These are phyloP conservation scores for Xerocomus amazonicus DNA, from an alignment of 1,284 basidiomycete genomes.

Conservation along the genomic window DNA sequence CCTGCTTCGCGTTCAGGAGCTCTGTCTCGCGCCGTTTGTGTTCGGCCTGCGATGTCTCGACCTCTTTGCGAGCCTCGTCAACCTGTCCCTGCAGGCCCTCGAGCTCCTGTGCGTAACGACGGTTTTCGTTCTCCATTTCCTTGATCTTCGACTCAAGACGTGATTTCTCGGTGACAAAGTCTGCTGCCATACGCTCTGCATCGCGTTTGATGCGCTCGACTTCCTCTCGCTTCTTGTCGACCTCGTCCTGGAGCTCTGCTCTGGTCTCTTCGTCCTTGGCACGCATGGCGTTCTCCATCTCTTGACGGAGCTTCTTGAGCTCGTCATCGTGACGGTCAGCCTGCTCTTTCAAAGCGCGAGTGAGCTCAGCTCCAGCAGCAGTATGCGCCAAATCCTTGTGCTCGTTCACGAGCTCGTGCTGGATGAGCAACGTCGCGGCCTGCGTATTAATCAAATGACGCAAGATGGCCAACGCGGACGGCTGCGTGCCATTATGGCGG, in stretches of 20 bases:
- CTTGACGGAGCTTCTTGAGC: slow-evolving; percentile 34
- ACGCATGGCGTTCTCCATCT: slow-evolving; percentile 36
- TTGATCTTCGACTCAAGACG: slow-evolving; percentile 30
- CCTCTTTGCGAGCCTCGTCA: slow-evolving; percentile 25
- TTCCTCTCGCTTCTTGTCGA: slow-evolving; percentile 33
- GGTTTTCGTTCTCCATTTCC: slow-evolving; percentile 29
- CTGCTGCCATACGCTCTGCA: slow-evolving; percentile 30
- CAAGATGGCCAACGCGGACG: slow-evolving; percentile 32
- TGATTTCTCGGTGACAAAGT: slow-evolving; percentile 34
- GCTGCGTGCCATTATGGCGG: slow-evolving; percentile 33
- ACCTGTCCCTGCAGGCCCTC: slow-evolving; percentile 31
- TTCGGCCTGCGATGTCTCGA: slow-evolving; percentile 29
- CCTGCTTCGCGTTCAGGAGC: slow-evolving; percentile 21
- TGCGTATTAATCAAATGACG: slow-evolving; percentile 31
- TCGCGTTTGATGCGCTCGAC: slow-evolving; percentile 30
- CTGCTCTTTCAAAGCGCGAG: slow-evolving; percentile 36
- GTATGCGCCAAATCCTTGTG: slow-evolving; percentile 38
- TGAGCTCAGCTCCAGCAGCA: slow-evolving; percentile 39
- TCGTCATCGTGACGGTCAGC: slow-evolving; percentile 35
- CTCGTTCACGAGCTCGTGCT: slow-evolving; percentile 41
- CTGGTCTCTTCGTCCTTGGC: slow-evolving; percentile 39
- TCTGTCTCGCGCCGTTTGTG: slow-evolving; percentile 29
- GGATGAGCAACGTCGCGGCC: slow-evolving; percentile 38
- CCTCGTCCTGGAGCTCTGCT: slow-evolving; percentile 37
- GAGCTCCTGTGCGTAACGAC: slow-evolving; percentile 17